A percentile compares a stretch with the other conserved stretches of the same genome.
Conservation (phyloP, 176 grass and related monocot genomes). For the Phragmites australis region DNA sequence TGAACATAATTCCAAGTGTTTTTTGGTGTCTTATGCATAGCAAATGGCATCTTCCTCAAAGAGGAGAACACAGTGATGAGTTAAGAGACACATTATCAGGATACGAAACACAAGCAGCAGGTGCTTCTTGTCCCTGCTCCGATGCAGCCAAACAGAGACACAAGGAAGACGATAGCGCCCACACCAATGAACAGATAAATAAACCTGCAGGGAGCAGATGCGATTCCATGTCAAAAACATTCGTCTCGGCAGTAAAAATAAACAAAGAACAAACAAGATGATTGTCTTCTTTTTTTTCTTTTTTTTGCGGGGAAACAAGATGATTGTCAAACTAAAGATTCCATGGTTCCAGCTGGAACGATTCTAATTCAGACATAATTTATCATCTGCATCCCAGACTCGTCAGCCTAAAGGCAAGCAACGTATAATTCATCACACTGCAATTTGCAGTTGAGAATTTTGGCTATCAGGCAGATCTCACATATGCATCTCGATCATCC, state of each 20-base stretch:
- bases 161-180: constrained; percentile 59
- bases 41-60: constrained; percentile 3
- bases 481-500: background rate
- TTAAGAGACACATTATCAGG: constrained; percentile 45
- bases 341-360: background rate
- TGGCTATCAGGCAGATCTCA: background rate
- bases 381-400: background rate
- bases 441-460: background rate
- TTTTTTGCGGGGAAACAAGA: no score
- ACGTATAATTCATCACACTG: background rate
- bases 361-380: background rate
- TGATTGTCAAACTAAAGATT: background rate
- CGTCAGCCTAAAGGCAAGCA: background rate
- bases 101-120: constrained; percentile 92
- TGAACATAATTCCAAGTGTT: background rate
- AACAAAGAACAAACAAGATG: background rate
- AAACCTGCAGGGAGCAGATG: constrained; percentile 59
- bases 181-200: constrained; percentile 80
- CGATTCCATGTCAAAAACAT: constrained; percentile 2
- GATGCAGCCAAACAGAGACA: constrained; percentile 80
- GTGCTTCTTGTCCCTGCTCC: constrained; percentile 68
- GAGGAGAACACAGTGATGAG: constrained; percentile 12
- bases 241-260: constrained; percentile 6
- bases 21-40: constrained; percentile 1
- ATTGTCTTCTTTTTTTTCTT: no score